phyloP scores from a whole-genome alignment of 2,329 filamentous ascomycete species.

The Didymella arachidicola region DNA sequence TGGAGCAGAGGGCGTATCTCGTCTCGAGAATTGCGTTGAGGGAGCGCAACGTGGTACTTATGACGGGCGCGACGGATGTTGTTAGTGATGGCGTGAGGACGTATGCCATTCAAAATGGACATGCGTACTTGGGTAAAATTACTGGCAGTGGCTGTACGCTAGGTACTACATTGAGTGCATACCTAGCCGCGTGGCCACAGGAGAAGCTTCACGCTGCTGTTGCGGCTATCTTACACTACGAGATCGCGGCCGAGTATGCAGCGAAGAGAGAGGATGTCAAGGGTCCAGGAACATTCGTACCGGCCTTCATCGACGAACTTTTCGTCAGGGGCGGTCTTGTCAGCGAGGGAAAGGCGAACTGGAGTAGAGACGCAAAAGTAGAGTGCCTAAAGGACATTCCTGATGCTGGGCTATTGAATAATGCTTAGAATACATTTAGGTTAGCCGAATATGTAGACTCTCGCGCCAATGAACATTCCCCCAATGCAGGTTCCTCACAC shows the following conservation, averaged over 20 bases:
- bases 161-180: constrained; percentile 80
- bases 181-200: constrained; percentile 61
- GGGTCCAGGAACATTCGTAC: constrained; percentile 87
- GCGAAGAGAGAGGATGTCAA: constrained; percentile 66
- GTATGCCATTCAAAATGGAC: constrained; percentile 76
- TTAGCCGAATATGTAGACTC: neutral
- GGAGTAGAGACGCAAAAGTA: constrained; percentile 27
- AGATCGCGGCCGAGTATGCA: constrained; percentile 77
- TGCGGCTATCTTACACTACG: constrained; percentile 78
- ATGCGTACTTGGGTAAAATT: constrained; percentile 72
- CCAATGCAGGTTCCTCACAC: neutral
- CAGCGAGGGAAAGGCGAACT: constrained; percentile 22
- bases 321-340: constrained; percentile 43
- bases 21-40: constrained; percentile 71
- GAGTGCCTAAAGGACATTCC: constrained; percentile 29
- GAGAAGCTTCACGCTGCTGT: constrained; percentile 70
- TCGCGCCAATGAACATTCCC: neutral
- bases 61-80: constrained; percentile 82
- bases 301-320: constrained; percentile 80
- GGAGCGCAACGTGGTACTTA: constrained; percentile 76
- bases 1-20: constrained; percentile 66
- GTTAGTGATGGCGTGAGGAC: constrained; percentile 77
- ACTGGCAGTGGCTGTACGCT: constrained; percentile 83
- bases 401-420: constrained; percentile 33
- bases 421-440: constrained; percentile 1